Conservation (phyloP, 2,329 filamentous ascomycete species). For the Fusarium phyllophilum region DNA sequence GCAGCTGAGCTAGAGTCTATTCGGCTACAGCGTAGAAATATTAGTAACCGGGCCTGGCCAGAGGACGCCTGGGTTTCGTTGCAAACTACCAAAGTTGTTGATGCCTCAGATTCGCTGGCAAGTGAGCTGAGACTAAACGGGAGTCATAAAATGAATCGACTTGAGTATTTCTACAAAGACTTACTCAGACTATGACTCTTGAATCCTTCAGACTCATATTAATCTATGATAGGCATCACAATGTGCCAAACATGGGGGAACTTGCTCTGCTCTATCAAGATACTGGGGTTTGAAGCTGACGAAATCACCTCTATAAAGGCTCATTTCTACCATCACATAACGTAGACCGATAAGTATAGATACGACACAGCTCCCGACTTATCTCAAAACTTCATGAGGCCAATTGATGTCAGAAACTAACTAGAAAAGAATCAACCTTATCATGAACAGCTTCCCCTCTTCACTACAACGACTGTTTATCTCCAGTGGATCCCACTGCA, state of each 20-base stretch:
- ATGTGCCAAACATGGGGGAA: constrained; percentile 19
- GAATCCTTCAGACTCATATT: constrained; percentile 1
- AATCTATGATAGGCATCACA: constrained; percentile 24
- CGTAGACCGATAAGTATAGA: background rate
- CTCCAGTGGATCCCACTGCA: constrained; percentile 11
- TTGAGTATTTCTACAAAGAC: background rate
- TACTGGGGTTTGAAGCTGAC: background rate
- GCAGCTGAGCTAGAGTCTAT: background rate
- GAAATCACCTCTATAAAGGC: background rate
- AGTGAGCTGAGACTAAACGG: background rate
- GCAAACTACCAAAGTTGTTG: constrained; percentile 14
- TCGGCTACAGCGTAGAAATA: background rate
- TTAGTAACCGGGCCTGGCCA: background rate
- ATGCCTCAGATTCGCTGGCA: constrained; percentile 37
- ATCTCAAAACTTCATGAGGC: too few species aligned
- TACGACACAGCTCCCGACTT: background rate
- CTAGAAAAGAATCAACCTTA: background rate
- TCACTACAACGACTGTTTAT: constrained; percentile 1
- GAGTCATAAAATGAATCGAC: background rate
- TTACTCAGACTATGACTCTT: constrained; percentile 27
- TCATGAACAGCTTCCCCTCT: constrained; percentile 23
- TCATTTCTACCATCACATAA: background rate
- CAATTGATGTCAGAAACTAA: background rate
- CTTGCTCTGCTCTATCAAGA: background rate
- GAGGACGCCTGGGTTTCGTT: background rate